These are phyloP conservation scores for Kwoniella bestiolae DNA, from an alignment of 768 basidiomycete genomes.

Conservation along the genomic window DNA sequence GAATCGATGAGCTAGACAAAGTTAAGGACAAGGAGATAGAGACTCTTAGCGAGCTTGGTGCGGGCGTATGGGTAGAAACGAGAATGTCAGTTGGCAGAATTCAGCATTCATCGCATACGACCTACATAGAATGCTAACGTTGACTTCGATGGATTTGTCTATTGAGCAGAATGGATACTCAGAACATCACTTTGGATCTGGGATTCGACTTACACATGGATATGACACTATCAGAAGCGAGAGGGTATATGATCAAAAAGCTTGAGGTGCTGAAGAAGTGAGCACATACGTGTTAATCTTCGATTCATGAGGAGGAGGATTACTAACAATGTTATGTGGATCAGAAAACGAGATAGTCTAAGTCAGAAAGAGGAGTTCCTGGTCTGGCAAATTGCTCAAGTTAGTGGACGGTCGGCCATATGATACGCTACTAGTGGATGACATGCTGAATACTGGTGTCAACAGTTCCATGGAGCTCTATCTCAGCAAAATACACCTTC, in stretches of 20 bases:
- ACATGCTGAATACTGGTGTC: no score
- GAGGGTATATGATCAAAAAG: slow-evolving; percentile 24
- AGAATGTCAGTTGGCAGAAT: slow-evolving; percentile 21
- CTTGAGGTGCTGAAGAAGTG: slow-evolving; percentile 31
- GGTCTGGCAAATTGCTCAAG: slow-evolving; percentile 41
- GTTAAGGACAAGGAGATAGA: slow-evolving; percentile 10
- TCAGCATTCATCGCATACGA: not conserved
- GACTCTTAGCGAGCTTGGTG: slow-evolving; percentile 27
- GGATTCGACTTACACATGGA: slow-evolving; percentile 39
- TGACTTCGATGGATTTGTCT: not conserved
- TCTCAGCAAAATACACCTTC: not conserved
- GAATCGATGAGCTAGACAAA: slow-evolving; percentile 12
- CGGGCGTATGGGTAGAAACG: slow-evolving; percentile 29
- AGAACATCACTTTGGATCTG: slow-evolving; percentile 29
- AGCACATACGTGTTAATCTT: no score
- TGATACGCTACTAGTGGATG: no score
- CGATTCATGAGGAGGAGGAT: not conserved
- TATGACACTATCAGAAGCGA: slow-evolving; percentile 21
- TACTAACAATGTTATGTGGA: not conserved
- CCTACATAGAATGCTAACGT: no score
- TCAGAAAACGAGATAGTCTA: slow-evolving; percentile 18
- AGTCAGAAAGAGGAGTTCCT: slow-evolving; percentile 26
- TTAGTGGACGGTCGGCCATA: slow-evolving; percentile 11
- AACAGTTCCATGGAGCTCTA: slow-evolving; percentile 24
- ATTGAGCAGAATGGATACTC: slow-evolving; percentile 21